These are phyloP conservation scores for Mrakia hoshinonis DNA, from an alignment of 768 basidiomycete genomes.

Conservation along the genomic window DNA sequence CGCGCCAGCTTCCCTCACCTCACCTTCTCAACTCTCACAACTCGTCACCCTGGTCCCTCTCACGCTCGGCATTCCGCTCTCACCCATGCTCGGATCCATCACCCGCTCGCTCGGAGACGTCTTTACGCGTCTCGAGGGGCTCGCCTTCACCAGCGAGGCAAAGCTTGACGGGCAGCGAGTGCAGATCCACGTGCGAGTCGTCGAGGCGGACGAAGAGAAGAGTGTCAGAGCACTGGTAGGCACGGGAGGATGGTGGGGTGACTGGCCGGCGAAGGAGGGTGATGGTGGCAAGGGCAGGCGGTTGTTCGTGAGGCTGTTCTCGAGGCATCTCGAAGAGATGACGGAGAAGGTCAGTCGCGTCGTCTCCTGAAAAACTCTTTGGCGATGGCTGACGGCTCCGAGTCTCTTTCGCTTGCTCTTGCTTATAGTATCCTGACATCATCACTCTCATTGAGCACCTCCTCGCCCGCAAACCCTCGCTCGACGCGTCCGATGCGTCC, in stretches of 20 bases:
- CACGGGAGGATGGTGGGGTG: conserved; percentile 16
- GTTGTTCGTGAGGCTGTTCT: conserved; percentile 55
- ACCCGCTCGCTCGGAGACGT: conserved; percentile 74
- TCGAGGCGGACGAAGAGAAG: conserved; percentile 9
- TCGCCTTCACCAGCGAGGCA: conserved; percentile 72
- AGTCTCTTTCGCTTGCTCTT: conserved; percentile 8
- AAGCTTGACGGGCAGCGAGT: conserved; percentile 68
- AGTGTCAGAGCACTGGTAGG: conserved; percentile 13
- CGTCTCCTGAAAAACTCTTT: too few species aligned
- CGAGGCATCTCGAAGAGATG: conserved; percentile 29
- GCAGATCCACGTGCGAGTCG: conserved; percentile 42
- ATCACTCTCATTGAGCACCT: conserved; percentile 51
- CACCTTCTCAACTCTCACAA: conserved; percentile 8
- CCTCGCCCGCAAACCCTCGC: conserved; percentile 37
- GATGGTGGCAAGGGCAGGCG: not conserved
- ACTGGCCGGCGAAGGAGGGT: not conserved
- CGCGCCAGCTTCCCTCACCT: conserved; percentile 11
- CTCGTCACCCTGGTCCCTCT: conserved; percentile 21
- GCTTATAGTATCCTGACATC: conserved; percentile 69
- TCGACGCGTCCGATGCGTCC: not conserved
- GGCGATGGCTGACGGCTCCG: not conserved
- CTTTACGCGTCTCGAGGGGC: conserved; percentile 56
- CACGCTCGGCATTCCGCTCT: conserved; percentile 61
- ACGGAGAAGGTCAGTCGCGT: conserved; percentile 23
- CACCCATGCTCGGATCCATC: conserved; percentile 78